Evolutionary conservation across 352 stramenopile species (phyloP).

Genomic region (Phytophthora nicotianae): DNA sequence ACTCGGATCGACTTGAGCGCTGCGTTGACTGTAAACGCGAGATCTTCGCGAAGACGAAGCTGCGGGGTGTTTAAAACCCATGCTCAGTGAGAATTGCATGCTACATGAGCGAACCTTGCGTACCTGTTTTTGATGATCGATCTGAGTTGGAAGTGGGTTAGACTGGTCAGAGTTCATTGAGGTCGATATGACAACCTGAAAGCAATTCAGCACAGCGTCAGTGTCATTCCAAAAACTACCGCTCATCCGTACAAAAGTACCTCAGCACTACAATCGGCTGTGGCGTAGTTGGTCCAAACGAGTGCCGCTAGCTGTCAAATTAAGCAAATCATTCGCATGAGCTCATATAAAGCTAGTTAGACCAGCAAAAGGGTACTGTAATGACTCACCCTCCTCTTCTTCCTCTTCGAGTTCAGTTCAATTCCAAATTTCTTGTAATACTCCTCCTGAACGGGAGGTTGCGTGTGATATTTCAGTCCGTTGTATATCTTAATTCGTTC

Average conservation of each 20-base stretch:
- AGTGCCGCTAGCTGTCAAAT: slow-evolving; percentile 55
- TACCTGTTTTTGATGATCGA: slow-evolving; percentile 77
- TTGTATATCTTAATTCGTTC: slow-evolving; percentile 64
- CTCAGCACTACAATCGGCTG: slow-evolving; percentile 65
- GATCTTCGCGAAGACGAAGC: slow-evolving; percentile 73
- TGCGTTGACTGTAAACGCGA: slow-evolving; percentile 80
- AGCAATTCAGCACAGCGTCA: background rate
- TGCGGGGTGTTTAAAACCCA: slow-evolving; percentile 20
- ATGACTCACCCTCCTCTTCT: slow-evolving; percentile 64
- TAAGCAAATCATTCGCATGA: slow-evolving; percentile 1
- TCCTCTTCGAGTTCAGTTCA: slow-evolving; percentile 54
- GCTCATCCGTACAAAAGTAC: slow-evolving; percentile 25
- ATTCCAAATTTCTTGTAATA: slow-evolving; percentile 80
- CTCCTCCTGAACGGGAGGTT: slow-evolving; percentile 34
- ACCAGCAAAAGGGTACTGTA: background rate
- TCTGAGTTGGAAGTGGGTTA: slow-evolving; percentile 57
- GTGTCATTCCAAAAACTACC: background rate
- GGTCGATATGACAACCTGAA: slow-evolving; percentile 59
- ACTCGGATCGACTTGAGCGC: slow-evolving; percentile 77
- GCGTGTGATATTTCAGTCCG: slow-evolving; percentile 59
- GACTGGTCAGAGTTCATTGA: slow-evolving; percentile 58
- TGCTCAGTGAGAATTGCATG: slow-evolving; percentile 3
- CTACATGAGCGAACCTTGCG: background rate
- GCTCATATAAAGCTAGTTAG: background rate
- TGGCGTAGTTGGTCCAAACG: slow-evolving; percentile 68